Percentiles rank a stretch among this genome's conserved stretches.
Evolutionary conservation across 331 rosid species (phyloP).

Genomic region (Malus hybrid): DNA sequence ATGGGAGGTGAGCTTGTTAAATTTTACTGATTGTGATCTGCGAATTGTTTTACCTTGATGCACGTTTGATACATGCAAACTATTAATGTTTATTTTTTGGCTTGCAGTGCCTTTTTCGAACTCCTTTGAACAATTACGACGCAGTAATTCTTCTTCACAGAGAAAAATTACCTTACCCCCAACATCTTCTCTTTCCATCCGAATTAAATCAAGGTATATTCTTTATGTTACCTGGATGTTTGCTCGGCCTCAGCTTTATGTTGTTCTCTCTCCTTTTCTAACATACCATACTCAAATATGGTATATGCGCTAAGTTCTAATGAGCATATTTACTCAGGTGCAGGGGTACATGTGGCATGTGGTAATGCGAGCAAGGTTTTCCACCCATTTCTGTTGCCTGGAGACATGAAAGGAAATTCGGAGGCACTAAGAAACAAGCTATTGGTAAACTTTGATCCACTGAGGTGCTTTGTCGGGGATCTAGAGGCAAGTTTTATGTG

Average conservation of each 20-base stretch:
- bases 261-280: not conserved
- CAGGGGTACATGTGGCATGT: conserved; percentile 61
- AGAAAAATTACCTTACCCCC: conserved; percentile 82
- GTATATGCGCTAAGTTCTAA: conserved; percentile 4
- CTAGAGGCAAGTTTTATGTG: conserved; percentile 57
- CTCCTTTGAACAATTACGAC: conserved; percentile 86
- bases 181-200: conserved; percentile 82
- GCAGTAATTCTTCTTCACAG: conserved; percentile 79
- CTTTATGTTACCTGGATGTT: not conserved
- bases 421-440: conserved; percentile 60
- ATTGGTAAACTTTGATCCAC: conserved; percentile 79
- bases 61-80: not conserved
- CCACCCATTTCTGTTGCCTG: conserved; percentile 60
- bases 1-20: conserved; percentile 67
- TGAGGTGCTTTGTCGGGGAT: conserved; percentile 59
- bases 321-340: not conserved
- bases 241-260: not conserved
- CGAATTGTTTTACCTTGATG: not conserved
- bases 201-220: conserved; percentile 57
- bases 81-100: conserved; percentile 9
- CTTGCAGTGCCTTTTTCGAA: conserved; percentile 79
- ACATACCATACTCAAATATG: not conserved
- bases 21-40: not conserved
- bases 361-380: conserved; percentile 63
- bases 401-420: conserved; percentile 51